Conservation (phyloP, 352 stramenopile genomes). For the Thalassiosira livingstoniorum region DNA sequence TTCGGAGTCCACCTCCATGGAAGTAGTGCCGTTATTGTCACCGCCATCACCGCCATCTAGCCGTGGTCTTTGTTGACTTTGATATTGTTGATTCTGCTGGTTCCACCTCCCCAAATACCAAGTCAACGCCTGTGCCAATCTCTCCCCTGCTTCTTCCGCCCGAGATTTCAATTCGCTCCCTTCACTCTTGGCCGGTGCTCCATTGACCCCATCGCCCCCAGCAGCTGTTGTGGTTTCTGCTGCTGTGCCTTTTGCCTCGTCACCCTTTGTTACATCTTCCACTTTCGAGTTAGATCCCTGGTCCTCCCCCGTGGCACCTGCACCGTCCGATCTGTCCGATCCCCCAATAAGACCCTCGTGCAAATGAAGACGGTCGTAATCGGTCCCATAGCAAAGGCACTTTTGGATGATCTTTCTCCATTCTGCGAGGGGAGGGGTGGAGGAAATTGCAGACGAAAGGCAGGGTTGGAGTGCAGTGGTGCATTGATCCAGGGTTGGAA, state of each 20-base stretch:
- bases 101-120: conserved; percentile 2
- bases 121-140: neutral
- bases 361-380: conserved; percentile 5
- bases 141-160: neutral
- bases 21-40: too few relatives aligned
- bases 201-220: neutral
- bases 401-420: conserved; percentile 6
- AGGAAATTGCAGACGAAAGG: neutral
- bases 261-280: too few relatives aligned
- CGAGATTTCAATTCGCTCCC: too few relatives aligned
- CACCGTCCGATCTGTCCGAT: too few relatives aligned
- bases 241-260: neutral
- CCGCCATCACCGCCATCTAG: neutral
- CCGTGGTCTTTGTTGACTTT: too few relatives aligned
- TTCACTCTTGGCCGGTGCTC: neutral
- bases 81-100: neutral
- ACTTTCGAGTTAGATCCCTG: too few relatives aligned
- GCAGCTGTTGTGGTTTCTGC: neutral
- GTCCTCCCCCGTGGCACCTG: too few relatives aligned
- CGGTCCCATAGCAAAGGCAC: conserved; percentile 3
- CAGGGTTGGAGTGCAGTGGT: neutral
- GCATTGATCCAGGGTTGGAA: conserved; percentile 5
- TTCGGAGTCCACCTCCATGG: too few relatives aligned
- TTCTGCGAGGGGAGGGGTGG: neutral
- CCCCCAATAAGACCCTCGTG: too few relatives aligned